Evolutionary conservation across 1,284 basidiomycete species (phyloP), one percentile per base, ranked within the genome.

Genomic region (Puccinia novopanici): DNA sequence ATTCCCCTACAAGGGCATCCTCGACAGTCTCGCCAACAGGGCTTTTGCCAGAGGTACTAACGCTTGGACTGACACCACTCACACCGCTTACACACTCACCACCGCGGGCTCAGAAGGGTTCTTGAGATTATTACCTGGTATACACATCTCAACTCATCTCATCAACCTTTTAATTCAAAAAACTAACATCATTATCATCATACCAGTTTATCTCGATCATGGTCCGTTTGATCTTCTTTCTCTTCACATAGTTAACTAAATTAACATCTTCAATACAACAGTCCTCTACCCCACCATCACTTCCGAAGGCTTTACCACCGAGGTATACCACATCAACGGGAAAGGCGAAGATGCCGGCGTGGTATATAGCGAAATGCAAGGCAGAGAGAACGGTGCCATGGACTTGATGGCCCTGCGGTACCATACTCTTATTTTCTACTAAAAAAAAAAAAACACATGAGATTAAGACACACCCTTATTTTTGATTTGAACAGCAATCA

Each of bases 291-390:
- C 97, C 4, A 98, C 95, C 0, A 90, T 99, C 82, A 95, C 94
- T 9, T 90, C 94, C 82, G 90, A 92, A 75, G 93, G 94, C 65
- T 98, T 94, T 84, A 89, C 93, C 17, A 99, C 97, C 15, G 96
- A 99, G 88, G 92, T 92, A 71, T 82, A 85, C 86, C 95, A 98
- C 86, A 91, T 98, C 84, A 93, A 98, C 86, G 89, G 89, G 13
- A 90, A 93, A 84, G 96, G 94, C 5, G 91, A 96, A 84, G 91
- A 99, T 85, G 93, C 93, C 13, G 97, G 97, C 67, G 97, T 99
- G 2, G 97, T 99, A 40, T 98, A 95, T 86, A 93, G 92, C 84
- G 93, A 96, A 82, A 99, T 99, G 97, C 96, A 99, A 87, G 97
- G 94, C 0, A 89, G 96, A 70, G 92, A 99, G 87, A 98, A 98